Conservation (phyloP, 306 rosid genomes). For the Acmispon strigosus region DNA sequence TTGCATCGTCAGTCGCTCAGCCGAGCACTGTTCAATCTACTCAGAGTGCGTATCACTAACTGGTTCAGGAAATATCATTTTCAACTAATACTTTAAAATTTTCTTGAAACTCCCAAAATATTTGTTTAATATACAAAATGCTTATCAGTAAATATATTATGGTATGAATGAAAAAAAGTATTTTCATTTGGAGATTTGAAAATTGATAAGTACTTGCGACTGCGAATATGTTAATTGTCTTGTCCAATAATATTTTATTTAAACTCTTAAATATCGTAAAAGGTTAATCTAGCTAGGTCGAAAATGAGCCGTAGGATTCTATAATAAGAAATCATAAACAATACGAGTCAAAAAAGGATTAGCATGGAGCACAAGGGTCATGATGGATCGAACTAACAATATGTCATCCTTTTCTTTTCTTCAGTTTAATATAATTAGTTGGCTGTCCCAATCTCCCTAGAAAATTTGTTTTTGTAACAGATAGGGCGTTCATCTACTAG, state of each 20-base stretch:
- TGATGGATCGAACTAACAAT: background rate
- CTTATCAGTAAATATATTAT: background rate
- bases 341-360: background rate
- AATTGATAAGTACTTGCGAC: background rate
- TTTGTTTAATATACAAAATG: too few species aligned
- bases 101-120: background rate
- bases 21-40: too few species aligned
- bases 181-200: background rate
- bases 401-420: background rate
- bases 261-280: too few species aligned
- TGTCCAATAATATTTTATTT: too few species aligned
- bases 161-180: background rate
- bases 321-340: background rate
- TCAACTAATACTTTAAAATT: background rate
- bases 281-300: background rate
- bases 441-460: conserved; percentile 2
- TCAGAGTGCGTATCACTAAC: too few species aligned
- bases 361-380: conserved; percentile 21
- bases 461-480: background rate
- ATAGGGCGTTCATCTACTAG: background rate
- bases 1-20: too few species aligned
- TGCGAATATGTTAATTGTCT: background rate
- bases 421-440: background rate
- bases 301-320: background rate
- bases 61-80: background rate